Evolutionary conservation across 1,284 basidiomycete genomes (phyloP), one percentile per base, ranked within the genome.

Genomic region (Puccinia polysora): DNA sequence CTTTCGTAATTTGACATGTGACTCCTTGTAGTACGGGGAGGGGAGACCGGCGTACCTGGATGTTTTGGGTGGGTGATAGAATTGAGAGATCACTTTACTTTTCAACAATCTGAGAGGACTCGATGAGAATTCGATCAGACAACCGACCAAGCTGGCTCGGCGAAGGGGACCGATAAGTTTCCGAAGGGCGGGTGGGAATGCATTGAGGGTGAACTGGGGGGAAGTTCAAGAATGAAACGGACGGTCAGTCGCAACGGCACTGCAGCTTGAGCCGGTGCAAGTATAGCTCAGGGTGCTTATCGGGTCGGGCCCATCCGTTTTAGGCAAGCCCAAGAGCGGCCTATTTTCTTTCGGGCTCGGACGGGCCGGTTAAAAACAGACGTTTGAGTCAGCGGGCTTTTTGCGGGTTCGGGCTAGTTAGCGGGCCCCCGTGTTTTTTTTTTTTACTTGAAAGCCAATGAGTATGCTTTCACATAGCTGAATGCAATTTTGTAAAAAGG

Each of bases 41-140:
- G 76, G 76, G 0, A 77, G 59, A 23, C 74, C 75, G 73, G 34
- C 56, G 40, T 72, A 72, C 69, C 69, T 72, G 30, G n/a, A n/a
- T n/a, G n/a, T n/a, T n/a, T n/a, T 38, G 32, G 6, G 18, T 36
- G 36, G 14, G 28, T 28, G 4, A 34, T 28, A 34, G 40, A 50
- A n/a, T 18, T 25, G 20, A 30, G 34, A 56, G 12, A 7, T 34
- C 12, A 15, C 15, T 32, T 7, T 15, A 0, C 30, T 50, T 12
- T 50, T n/a, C n/a, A n/a, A n/a, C n/a, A n/a, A n/a, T n/a, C 28
- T n/a, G 14, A 50, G 15, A 23, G 1, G 14, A n/a, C 20, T 18
- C 2, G 12, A 15, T n/a, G 8, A 3, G 15, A 20, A 47, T n/a
- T 2, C 23, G 25, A 20, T 6, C 7, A 40, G 40, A 64, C 8